A percentile compares a stretch with the other conserved stretches of the same genome.
These are phyloP conservation scores for Arachis monticola DNA, from an alignment of 331 rosid genomes.

Conservation along the genomic window DNA sequence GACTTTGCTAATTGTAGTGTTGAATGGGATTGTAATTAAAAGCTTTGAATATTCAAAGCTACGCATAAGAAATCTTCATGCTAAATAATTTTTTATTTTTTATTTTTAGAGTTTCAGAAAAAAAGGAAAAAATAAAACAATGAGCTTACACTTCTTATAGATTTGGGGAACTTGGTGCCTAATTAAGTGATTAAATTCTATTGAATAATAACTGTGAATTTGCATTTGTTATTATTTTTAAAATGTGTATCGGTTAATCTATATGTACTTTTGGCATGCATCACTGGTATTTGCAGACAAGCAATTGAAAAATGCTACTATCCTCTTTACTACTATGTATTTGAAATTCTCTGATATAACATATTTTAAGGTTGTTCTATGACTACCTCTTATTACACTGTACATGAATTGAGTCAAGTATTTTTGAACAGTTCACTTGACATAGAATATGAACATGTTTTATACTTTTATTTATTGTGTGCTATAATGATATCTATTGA, in stretches of 20 bases:
- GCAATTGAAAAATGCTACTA: slow-evolving; percentile 14
- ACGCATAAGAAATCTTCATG: too few species aligned
- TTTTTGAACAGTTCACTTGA: neutral
- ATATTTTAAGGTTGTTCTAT: slow-evolving; percentile 4
- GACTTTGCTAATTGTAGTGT: too few species aligned
- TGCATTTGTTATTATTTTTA: slow-evolving; percentile 19
- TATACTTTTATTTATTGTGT: neutral
- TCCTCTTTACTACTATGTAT: neutral
- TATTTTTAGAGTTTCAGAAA: too few species aligned
- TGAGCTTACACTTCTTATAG: neutral
- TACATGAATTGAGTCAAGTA: slow-evolving; percentile 1
- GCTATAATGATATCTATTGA: neutral
- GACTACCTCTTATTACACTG: neutral
- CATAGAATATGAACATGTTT: slow-evolving; percentile 1
- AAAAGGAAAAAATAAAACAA: neutral
- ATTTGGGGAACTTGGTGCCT: neutral
- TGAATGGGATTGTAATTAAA: too few species aligned
- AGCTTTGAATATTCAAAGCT: too few species aligned
- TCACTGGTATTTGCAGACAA: slow-evolving; percentile 66
- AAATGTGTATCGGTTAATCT: slow-evolving; percentile 37
- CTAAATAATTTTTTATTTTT: too few species aligned
- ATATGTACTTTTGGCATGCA: slow-evolving; percentile 70
- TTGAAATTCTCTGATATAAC: slow-evolving; percentile 26
- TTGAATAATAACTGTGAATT: slow-evolving; percentile 2
- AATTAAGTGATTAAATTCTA: neutral